These are phyloP conservation scores for Fistulinella prunicolor DNA, from an alignment of 768 basidiomycete species.

Conservation along the genomic window DNA sequence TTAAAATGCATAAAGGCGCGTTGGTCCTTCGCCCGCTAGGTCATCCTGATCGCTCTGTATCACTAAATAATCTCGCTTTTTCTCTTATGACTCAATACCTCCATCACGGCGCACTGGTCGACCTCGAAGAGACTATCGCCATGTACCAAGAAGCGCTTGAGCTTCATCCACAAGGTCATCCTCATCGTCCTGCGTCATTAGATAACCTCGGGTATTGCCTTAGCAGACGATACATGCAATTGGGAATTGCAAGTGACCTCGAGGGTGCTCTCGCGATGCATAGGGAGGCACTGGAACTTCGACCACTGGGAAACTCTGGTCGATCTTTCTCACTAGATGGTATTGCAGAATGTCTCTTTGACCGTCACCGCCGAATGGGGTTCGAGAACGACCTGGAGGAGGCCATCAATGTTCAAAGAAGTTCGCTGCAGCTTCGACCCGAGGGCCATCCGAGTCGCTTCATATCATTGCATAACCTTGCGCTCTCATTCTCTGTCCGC, in stretches of 20 bases:
- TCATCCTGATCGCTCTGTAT: neutral
- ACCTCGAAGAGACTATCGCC: neutral
- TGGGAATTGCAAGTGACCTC: neutral
- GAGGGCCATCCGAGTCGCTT: neutral
- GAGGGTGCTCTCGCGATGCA: neutral
- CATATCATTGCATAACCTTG: neutral
- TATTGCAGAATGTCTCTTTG: neutral
- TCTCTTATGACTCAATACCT: slow-evolving; percentile 2
- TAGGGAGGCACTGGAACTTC: neutral
- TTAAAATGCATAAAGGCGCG: slow-evolving; percentile 5
- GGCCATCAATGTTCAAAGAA: neutral
- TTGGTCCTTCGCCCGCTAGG: slow-evolving; percentile 1
- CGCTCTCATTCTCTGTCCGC: neutral
- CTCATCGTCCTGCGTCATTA: neutral
- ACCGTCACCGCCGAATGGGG: neutral
- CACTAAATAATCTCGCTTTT: neutral
- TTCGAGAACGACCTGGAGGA: neutral
- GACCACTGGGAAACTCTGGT: neutral
- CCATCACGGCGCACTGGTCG: neutral
- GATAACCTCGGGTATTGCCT: slow-evolving; percentile 1
- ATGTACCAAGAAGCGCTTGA: neutral
- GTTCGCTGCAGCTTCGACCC: neutral
- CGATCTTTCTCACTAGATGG: neutral
- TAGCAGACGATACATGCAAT: neutral
- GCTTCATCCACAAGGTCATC: neutral